Base-by-base conservation (phyloP, 179 eudicot species). In the Amaranthus tricolor region DNA sequence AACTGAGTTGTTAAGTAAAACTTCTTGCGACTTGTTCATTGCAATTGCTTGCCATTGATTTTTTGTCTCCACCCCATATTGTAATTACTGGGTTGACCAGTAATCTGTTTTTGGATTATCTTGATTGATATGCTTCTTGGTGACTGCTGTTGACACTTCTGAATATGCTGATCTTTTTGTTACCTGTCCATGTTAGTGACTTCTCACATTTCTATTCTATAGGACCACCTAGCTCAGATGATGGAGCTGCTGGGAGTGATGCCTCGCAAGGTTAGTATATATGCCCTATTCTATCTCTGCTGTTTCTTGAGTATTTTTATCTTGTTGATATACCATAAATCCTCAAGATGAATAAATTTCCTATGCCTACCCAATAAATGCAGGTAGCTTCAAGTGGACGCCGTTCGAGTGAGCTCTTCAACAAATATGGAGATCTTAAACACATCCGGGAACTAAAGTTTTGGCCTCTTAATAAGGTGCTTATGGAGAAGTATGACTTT, bases 181-280 rank as follows among this genome's bases (percentile, higher is more conserved):
- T 62, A 45, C 14, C 55, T 19, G 71, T 21, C 53, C 47, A 21
- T 16, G 14, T 19, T 48, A 31, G n/a, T 11, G 57, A 24, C 52
- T 55, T 68, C 53, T 57, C 66, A 74, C 70, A 66, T 17, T 40
- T 43, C 45, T 50, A 47, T 58, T 82, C 73, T 67, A 54, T 80
- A 93, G 98, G 98, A 93, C 83, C 96, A 93, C 80, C 87, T 93
- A 74, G 98, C 98, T 52, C 84, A 89, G 81, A 93, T 93, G 96
- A 88, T 89, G 92, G 98, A 91, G 84, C 90, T 93, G 76, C 86
- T 91, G n/a, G 98, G 98, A 19, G 85, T 81, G 89, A 89, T 93
- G 89, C 98, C 98, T 19, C 95, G 97, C 57, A 93, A 93, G 89
- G 97, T 93, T 83, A 80, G 82, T 24, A 58, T 43, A 60, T 52